A percentile compares a stretch with the other conserved stretches of the same genome.
Conservation (phyloP, 2,329 filamentous ascomycete genomes). For the Microdochium paspali region DNA sequence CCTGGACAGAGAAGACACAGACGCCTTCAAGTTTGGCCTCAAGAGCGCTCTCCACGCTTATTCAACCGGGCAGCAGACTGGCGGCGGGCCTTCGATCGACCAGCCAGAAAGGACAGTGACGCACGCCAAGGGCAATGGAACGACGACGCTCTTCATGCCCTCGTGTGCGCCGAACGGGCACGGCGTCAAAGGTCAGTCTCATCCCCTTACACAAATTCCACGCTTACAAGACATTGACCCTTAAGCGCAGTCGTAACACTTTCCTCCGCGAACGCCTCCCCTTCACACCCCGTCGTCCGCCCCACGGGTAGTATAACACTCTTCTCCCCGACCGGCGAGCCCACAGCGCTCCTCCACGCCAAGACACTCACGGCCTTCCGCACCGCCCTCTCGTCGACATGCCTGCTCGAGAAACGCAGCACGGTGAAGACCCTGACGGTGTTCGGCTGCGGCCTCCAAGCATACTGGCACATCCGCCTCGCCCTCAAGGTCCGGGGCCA, state of each 20-base stretch:
- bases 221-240: constrained; percentile 1
- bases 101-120: constrained; percentile 45
- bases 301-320: constrained; percentile 62
- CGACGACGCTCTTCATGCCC: constrained; percentile 67
- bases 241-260: constrained; percentile 49
- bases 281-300: constrained; percentile 23
- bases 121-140: constrained; percentile 34
- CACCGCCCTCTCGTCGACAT: constrained; percentile 63
- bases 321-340: constrained; percentile 50
- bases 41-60: constrained; percentile 49
- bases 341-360: constrained; percentile 62
- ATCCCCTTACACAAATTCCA: constrained; percentile 2
- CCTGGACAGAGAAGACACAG: constrained; percentile 41
- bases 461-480: constrained; percentile 88
- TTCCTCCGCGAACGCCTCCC: constrained; percentile 27
- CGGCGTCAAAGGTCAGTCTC: constrained; percentile 54
- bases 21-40: constrained; percentile 38
- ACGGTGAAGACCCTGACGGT: constrained; percentile 69
- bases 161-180: constrained; percentile 54
- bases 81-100: constrained; percentile 34
- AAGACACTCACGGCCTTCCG: constrained; percentile 71
- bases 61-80: constrained; percentile 42
- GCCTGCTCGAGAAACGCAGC: constrained; percentile 54
- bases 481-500: constrained; percentile 62
- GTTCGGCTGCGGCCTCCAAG: constrained; percentile 83